Base-by-base conservation (phyloP, 2,329 filamentous ascomycete genomes). In the Colletotrichum kahawae region DNA sequence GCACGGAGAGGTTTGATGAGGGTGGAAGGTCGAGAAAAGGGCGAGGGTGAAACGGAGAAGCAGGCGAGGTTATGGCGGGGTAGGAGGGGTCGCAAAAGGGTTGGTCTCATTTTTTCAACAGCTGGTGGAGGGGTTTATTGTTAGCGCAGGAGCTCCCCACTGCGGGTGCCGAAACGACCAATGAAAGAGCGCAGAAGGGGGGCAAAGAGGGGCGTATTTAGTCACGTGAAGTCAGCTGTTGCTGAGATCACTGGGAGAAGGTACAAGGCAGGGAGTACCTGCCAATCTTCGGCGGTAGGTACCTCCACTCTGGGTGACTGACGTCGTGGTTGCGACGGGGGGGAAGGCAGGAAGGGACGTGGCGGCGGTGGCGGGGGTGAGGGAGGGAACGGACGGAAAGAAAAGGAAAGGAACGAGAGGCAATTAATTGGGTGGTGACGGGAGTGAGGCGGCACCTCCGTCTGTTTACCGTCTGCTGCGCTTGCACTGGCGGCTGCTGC, bases 21-120 rank as follows among this genome's bases (percentile, higher is more conserved):
- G 76, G 76, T 74, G 70, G 76, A 77, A 77, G 76, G 75, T 77
- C 75, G 76, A 77, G 75, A 77, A 77, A 77, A 77, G 76, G 76
- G 76, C 75, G 76, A 77, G 76, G 75, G 76, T 73, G 76, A 77
- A 77, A 77, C 75, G 68, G 76, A 75, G 70, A 73, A 77, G 75
- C 76, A 77, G 71, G 75, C 66, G 76, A 75, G 73, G 75, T 73
- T 74, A 77, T 77, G 76, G 76, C 76, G 76, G 76, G 76, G 76
- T 77, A 77, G 76, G 76, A 77, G 76, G 76, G 76, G 76, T 77
- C 76, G 76, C 64, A 77, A 74, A 70, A 77, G 69, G 76, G 76
- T 76, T 77, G 76, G 76, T 77, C 76, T 77, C 76, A 77, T 77
- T 77, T 77, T 77, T 77, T 77, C 75, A 76, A 76, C 66, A 75